Evolutionary conservation across 495 filamentous ascomycete genomes (phyloP), one percentile per base, ranked within the genome.

Genomic region (Penicillium canescens): DNA sequence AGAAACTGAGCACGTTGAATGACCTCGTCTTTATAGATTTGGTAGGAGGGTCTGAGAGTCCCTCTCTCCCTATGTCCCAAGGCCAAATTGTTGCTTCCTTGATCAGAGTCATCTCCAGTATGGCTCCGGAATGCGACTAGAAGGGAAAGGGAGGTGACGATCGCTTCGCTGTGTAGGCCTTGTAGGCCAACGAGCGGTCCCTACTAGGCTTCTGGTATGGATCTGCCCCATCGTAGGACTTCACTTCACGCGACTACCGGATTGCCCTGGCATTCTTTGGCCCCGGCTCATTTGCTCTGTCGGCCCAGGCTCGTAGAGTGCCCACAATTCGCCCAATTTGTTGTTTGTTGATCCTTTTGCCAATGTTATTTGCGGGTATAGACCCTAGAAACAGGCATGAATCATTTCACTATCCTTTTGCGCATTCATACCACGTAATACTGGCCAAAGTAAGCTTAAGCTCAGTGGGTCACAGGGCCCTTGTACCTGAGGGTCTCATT

Each of bases 1-100:
- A 58, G 21, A 0, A 45, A 37, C 10, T 24, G 36, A 50, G 34
- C 46, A 36, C 46, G 59, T 57, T 55, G 55, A 59, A 46, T 47
- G 28, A 42, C 31, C 56, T 56, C 24, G 55, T 59, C 64, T 76
- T 69, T 76, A 76, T 76, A 76, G 62, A 65, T 49, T 53, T 50
- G n/a, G 8, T 47, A 59, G 52, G 58, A 39, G 28, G 65, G 69
- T 59, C 56, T 64, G 53, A 53, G 63, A 55, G 60, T 39, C 45
- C 9, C 42, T 52, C 51, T 53, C 34, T 41, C 48, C 55, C 36
- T 38, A 53, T 46, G 43, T 28, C 37, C 35, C 46, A 46, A 49
- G 33, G 46, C 42, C 37, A 53, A 34, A 42, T 59, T 60, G 35
- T 57, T 52, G 37, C 18, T 39, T 31, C 31, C 16, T 39, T 13